Percentiles rank a stretch among this genome's conserved stretches.
These are phyloP conservation scores for Leptodontidium sp. DNA, from an alignment of 2,329 filamentous ascomycete genomes.

Conservation along the genomic window DNA sequence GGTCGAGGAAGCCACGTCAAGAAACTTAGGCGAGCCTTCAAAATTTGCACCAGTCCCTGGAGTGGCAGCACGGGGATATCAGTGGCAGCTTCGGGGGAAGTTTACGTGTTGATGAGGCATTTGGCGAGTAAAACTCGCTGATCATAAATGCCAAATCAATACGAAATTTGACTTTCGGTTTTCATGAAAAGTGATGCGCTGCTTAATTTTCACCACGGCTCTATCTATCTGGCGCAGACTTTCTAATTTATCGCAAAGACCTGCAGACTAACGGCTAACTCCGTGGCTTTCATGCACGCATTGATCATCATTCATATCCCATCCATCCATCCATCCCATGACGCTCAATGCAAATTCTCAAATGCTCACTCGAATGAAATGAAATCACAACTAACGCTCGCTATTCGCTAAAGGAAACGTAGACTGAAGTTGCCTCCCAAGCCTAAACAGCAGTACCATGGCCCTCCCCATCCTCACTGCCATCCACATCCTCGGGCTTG, in stretches of 20 bases:
- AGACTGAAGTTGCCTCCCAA: neutral
- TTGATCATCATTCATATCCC: conserved; percentile 8
- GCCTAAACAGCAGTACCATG: conserved; percentile 33
- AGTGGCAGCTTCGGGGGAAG: no score
- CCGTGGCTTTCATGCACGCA: neutral
- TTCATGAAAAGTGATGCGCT: neutral
- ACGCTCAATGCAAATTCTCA: neutral
- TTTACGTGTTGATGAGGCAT: no score
- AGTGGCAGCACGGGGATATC: no score
- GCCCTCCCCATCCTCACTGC: conserved; percentile 22
- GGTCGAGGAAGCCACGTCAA: no score
- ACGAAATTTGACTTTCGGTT: neutral
- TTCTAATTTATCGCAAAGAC: neutral
- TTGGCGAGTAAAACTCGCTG: no score
- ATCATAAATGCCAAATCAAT: neutral
- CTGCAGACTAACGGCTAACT: neutral
- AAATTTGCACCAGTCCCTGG: no score
- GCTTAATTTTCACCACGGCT: neutral
- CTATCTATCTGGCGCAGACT: no score
- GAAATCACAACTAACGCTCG: neutral
- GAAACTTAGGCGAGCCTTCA: no score
- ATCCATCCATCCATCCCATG: neutral
- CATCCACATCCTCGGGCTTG: conserved; percentile 34
- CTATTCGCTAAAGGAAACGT: neutral
- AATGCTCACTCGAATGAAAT: neutral